Evolutionary conservation across 2,329 filamentous ascomycete genomes (phyloP).

Genomic region (Calonectria multiphialidica): DNA sequence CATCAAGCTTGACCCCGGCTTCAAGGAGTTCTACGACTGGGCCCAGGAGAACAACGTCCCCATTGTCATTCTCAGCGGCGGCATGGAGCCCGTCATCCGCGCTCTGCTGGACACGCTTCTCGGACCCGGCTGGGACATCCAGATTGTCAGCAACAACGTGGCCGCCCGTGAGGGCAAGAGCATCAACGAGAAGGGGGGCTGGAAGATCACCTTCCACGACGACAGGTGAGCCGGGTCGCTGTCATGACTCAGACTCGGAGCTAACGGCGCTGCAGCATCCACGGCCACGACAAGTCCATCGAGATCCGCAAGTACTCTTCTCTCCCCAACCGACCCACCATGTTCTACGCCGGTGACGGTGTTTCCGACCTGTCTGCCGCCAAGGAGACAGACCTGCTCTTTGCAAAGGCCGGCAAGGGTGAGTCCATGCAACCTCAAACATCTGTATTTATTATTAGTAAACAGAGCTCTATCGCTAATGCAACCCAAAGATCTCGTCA

Average conservation of each 20-base stretch:
- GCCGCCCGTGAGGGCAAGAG: slow-evolving; percentile 71
- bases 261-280: slow-evolving; percentile 65
- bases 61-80: slow-evolving; percentile 90
- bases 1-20: slow-evolving; percentile 90
- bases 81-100: slow-evolving; percentile 93
- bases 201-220: slow-evolving; percentile 91
- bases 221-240: slow-evolving; percentile 69
- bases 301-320: slow-evolving; percentile 89
- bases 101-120: slow-evolving; percentile 84
- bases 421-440: slow-evolving; percentile 43
- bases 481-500: slow-evolving; percentile 76
- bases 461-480: slow-evolving; percentile 20
- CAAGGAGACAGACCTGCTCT: slow-evolving; percentile 91
- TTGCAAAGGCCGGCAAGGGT: slow-evolving; percentile 93
- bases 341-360: slow-evolving; percentile 96
- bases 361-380: slow-evolving; percentile 94
- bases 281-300: slow-evolving; percentile 97
- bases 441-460: background rate
- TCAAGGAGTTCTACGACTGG: slow-evolving; percentile 91
- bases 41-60: slow-evolving; percentile 85
- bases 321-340: slow-evolving; percentile 80
- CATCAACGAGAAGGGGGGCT: slow-evolving; percentile 85
- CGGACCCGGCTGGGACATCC: slow-evolving; percentile 82
- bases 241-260: background rate
- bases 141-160: slow-evolving; percentile 92